Base-by-base conservation (phyloP, 1,284 basidiomycete species). In the Cryptococcus maquisensis region DNA sequence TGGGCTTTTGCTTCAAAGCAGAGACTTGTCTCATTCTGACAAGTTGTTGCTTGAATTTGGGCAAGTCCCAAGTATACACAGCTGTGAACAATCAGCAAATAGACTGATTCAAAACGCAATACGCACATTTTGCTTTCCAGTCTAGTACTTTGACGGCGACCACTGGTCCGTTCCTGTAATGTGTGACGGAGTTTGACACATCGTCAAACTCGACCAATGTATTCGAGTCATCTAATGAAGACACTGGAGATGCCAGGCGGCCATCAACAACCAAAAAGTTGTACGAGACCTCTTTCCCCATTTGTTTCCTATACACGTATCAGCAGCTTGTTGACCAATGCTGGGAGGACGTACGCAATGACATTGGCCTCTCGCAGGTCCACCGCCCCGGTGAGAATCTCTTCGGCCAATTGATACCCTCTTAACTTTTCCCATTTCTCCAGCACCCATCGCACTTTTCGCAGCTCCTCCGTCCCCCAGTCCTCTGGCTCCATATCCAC, bases 331-430 rank as follows among this genome's bases (percentile, higher is more conserved):
- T n/a, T 6, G 12, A 3, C 18, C 18, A 12, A 42, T 18, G 23
- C 41, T 52, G 24, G 42, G 46, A 23, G 37, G 47, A 66, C 82
- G 58, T 62, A 89, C 90, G 89, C 90, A 65, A 95, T 87, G 39
- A 95, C 82, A 71, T 98, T 98, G 9, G 93, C 94, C 76, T 98
- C 95, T 74, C 95, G 94, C 41, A 98, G 79, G 50, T 88, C 75
- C 0, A 93, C 86, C 4, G 95, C 94, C 68, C 86, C 86, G 6
- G 86, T 86, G 44, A 98, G 78, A 9, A 95, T 83, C 45, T 84
- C 78, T 76, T 98, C 94, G 0, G 94, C 91, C 89, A 98, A 95
- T 0, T 86, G 86, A 71, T 94, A 93, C 8, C 86, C 82, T 32
- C 87, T 81, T 73, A 92, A 84, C 0, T 82, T 81, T 62, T 88